Conservation (phyloP, 768 basidiomycete species). For the Lyophyllum semitale region DNA sequence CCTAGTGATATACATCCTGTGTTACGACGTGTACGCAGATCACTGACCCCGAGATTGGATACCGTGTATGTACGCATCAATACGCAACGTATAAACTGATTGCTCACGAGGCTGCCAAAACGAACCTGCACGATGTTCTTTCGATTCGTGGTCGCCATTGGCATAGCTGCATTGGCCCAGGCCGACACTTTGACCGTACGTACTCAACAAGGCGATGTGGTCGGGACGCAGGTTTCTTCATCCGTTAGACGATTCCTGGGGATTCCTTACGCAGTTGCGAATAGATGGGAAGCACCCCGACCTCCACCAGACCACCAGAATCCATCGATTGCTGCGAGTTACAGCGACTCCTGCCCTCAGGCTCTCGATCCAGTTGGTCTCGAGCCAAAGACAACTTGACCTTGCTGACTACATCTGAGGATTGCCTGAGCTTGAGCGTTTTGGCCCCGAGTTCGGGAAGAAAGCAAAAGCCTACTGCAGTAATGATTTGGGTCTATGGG, state of each 20-base stretch:
- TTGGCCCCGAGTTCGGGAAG: constrained; percentile 33
- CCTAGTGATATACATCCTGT: no score
- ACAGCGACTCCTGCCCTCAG: constrained; percentile 33
- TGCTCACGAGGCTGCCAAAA: no score
- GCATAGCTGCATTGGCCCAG: no score
- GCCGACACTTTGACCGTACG: constrained; percentile 22
- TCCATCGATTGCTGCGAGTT: constrained; percentile 26
- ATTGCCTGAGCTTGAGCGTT: constrained; percentile 37
- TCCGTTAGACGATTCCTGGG: constrained; percentile 36
- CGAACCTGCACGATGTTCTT: no score
- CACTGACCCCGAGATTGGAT: no score
- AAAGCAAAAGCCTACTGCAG: constrained; percentile 33
- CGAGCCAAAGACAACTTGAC: constrained; percentile 24
- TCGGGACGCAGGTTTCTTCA: constrained; percentile 24
- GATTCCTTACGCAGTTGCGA: constrained; percentile 34
- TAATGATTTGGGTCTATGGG: constrained; percentile 39
- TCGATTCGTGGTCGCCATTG: no score
- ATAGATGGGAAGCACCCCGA: constrained; percentile 32
- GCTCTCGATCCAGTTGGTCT: constrained; percentile 15
- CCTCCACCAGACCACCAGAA: constrained; percentile 19
- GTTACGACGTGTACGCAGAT: no score
- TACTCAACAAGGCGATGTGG: constrained; percentile 32
- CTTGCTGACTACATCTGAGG: constrained; percentile 29
- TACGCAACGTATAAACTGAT: no score
- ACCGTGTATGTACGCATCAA: no score